Evolutionary conservation across 352 stramenopile species (phyloP).

Genomic region (Pelagophyceae sp.): DNA sequence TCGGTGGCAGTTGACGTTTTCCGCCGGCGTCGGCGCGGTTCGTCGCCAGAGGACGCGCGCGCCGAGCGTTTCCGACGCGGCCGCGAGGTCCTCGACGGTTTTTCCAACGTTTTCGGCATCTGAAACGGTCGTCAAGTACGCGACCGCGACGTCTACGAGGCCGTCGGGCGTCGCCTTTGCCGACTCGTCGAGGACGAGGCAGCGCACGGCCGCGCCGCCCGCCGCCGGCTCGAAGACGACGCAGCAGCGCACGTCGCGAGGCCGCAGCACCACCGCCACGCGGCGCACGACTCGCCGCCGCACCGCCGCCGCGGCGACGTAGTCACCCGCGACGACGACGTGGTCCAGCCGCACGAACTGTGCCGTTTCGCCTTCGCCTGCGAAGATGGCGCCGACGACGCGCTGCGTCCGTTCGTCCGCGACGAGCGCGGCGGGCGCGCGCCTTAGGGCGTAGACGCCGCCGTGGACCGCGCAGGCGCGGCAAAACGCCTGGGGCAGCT

Average conservation of each 20-base stretch:
- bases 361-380: not conserved
- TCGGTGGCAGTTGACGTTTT: not conserved
- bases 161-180: not conserved
- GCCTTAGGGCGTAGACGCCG: conserved; percentile 11
- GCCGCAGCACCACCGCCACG: not conserved
- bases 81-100: not conserved
- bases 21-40: not conserved
- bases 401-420: not conserved
- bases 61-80: not conserved
- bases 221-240: not conserved
- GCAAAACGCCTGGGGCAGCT: conserved; percentile 8
- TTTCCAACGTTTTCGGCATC: no score
- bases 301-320: not conserved
- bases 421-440: not conserved
- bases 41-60: not conserved
- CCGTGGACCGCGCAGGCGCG: conserved; percentile 7
- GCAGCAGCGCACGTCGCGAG: not conserved
- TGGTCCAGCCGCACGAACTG: not conserved
- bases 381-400: conserved; percentile 14
- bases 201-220: not conserved
- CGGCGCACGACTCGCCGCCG: not conserved
- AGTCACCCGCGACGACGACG: not conserved
- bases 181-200: not conserved
- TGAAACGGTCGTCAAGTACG: not conserved
- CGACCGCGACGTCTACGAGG: not conserved